phyloP scores from a whole-genome alignment of 768 basidiomycete species.

The Rhodotorula toruloides region DNA sequence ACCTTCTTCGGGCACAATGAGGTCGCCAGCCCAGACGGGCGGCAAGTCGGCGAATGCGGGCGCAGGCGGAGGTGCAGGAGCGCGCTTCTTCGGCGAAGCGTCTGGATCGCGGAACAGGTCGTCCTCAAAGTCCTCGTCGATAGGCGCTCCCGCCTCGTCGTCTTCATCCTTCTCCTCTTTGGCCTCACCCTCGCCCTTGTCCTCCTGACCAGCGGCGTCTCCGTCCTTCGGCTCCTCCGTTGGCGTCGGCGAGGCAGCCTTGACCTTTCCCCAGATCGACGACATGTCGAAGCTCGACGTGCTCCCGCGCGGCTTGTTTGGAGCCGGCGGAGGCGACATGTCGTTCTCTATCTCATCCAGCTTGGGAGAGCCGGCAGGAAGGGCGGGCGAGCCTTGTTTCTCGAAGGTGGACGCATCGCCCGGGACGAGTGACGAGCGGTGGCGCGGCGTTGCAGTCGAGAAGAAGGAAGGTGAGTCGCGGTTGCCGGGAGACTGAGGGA shows the following conservation, averaged over 20 bases:
- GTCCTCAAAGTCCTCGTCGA: conserved; percentile 82
- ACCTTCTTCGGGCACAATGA: conserved; percentile 53
- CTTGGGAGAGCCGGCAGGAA: not conserved
- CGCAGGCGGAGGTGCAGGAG: not conserved
- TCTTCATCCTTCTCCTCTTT: not conserved
- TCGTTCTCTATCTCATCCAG: not conserved
- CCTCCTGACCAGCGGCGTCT: not conserved
- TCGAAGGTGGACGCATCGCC: not conserved
- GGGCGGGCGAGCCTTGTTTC: not conserved
- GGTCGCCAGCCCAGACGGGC: conserved; percentile 37
- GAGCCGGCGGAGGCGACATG: conserved; percentile 21
- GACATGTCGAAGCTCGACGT: conserved; percentile 38
- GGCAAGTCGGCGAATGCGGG: conserved; percentile 25
- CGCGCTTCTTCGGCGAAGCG: conserved; percentile 6
- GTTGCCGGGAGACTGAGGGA: not conserved
- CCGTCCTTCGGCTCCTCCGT: conserved; percentile 3
- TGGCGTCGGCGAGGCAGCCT: conserved; percentile 27
- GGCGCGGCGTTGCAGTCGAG: not conserved
- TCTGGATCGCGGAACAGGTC: conserved; percentile 55
- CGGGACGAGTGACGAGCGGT: not conserved
- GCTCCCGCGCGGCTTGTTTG: conserved; percentile 8
- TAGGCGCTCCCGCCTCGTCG: conserved; percentile 34
- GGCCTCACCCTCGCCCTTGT: not conserved
- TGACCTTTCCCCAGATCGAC: conserved; percentile 39
- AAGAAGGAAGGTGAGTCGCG: conserved; percentile 1